A percentile compares a stretch with the other conserved stretches of the same genome.
phyloP scores from a whole-genome alignment of 768 basidiomycete species.

The Arthromyces matolae region DNA sequence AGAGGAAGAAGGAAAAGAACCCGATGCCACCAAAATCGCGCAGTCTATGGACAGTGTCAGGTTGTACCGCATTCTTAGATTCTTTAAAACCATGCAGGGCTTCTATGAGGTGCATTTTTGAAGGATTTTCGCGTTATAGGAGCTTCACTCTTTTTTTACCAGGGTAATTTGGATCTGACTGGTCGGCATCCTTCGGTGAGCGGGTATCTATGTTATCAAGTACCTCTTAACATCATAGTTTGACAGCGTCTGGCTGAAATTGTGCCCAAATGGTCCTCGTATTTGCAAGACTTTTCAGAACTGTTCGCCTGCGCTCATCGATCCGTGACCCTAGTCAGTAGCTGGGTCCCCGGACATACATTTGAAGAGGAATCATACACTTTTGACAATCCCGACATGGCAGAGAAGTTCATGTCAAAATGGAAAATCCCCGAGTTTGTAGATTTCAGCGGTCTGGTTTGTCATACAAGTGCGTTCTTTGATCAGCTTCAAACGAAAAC shows the following conservation, averaged over 20 bases:
- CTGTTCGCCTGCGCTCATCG: too few relatives aligned
- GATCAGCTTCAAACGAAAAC: too few relatives aligned
- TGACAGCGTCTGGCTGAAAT: not conserved
- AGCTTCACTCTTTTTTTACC: not conserved
- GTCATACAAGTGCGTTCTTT: not conserved
- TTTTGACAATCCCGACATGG: not conserved
- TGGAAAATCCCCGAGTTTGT: not conserved
- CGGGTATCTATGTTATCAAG: not conserved
- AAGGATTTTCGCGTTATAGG: not conserved
- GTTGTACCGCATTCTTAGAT: not conserved
- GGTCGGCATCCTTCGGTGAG: constrained; percentile 2
- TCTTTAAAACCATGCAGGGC: constrained; percentile 1
- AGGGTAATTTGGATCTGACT: constrained; percentile 4
- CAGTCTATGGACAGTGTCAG: not conserved
- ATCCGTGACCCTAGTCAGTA: not conserved
- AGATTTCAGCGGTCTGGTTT: not conserved
- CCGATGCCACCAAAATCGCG: not conserved
- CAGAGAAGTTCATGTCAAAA: not conserved
- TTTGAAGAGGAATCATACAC: not conserved
- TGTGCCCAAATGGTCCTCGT: not conserved
- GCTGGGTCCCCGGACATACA: not conserved
- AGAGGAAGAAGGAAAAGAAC: not conserved
- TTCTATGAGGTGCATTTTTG: not conserved
- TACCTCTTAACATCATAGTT: not conserved
- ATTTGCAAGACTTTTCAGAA: not conserved